A percentile compares a stretch with the other conserved stretches of the same genome.
phyloP scores from a whole-genome alignment of 352 stramenopile genomes.

The Phytophthora pseudosyringae region DNA sequence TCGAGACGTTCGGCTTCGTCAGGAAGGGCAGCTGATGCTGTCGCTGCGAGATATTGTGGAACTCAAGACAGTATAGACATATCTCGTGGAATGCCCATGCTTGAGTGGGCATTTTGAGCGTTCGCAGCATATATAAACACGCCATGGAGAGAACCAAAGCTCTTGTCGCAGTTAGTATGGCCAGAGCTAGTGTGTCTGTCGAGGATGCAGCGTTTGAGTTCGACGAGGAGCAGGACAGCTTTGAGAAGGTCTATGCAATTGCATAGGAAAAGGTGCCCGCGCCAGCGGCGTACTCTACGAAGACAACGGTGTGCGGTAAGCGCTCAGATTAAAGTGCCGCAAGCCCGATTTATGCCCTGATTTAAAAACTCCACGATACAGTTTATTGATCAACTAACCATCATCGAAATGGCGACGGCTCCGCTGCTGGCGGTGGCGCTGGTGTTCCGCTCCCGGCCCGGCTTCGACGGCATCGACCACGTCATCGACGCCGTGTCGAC shows the following conservation, averaged over 20 bases:
- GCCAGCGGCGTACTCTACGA: too few species aligned
- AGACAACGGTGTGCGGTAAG: too few species aligned
- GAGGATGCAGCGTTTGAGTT: slow-evolving; percentile 12
- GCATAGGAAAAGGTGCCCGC: too few species aligned
- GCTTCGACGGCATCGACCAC: slow-evolving; percentile 3
- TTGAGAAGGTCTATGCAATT: background rate
- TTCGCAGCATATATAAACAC: slow-evolving; percentile 21
- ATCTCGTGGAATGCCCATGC: slow-evolving; percentile 10
- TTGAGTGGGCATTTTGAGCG: slow-evolving; percentile 5
- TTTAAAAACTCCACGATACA: too few species aligned
- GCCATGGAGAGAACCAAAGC: slow-evolving; percentile 12
- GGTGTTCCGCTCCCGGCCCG: slow-evolving; percentile 1
- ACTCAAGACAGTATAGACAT: too few species aligned
- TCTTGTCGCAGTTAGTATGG: slow-evolving; percentile 3
- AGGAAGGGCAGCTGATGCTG: too few species aligned
- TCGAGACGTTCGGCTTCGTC: too few species aligned
- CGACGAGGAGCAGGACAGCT: slow-evolving; percentile 7
- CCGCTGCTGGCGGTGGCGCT: slow-evolving; percentile 10
- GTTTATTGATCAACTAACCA: too few species aligned
- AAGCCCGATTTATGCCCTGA: too few species aligned
- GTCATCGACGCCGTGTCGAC: background rate
- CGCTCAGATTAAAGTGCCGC: too few species aligned
- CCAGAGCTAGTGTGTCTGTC: slow-evolving; percentile 4
- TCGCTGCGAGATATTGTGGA: too few species aligned
- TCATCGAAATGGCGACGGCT: background rate